Evolutionary conservation across 768 basidiomycete genomes (phyloP), one percentile per base, ranked within the genome.

Genomic region (Cystofilobasidium macerans): DNA sequence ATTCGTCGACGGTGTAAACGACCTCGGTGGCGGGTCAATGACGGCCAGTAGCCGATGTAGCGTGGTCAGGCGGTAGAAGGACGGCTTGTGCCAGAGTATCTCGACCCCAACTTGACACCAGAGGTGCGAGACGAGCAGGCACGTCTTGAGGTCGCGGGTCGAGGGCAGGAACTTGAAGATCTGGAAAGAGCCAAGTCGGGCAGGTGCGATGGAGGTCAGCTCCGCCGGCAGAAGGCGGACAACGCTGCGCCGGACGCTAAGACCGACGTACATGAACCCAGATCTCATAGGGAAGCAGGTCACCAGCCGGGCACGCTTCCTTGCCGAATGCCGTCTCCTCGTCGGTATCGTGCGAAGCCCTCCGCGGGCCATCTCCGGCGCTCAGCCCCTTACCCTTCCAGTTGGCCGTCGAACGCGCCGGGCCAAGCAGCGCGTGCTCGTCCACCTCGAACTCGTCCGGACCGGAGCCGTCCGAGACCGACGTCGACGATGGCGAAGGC

Each of bases 61-160:
- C 42, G 86, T 85, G 62, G 81, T 77, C 64, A 84, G 79, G 65
- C 83, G 83, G 30, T 83, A 79, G 73, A 98, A 84, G 61, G 80
- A 80, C 24, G 93, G 93, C 72, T 88, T 87, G 76, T 91, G 86
- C 93, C 93, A 99, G 28, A 98, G 81, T 26, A 97, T 82, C 76
- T 97, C 89, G 48, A 93, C 91, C 35, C 90, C 85, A 76, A 91
- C 95, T 74, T 93, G 87, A 80, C 91, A 97, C 92, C 94, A 99
- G 32, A 84, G 81, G 65, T 89, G 85, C 24, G 85, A 91, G 32
- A 97, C 92, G 64, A 86, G 84, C 68, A 93, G 81, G 45, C 83
- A 81, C 69, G 80, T 79, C 69, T 86, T 83, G 56, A 97, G 81
- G 75, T 94, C 88, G 67, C 81, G 80, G 35, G 85, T 78, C 0